Conservation (phyloP, 1,284 basidiomycete species). For the Stygiomarasmius scandens region DNA sequence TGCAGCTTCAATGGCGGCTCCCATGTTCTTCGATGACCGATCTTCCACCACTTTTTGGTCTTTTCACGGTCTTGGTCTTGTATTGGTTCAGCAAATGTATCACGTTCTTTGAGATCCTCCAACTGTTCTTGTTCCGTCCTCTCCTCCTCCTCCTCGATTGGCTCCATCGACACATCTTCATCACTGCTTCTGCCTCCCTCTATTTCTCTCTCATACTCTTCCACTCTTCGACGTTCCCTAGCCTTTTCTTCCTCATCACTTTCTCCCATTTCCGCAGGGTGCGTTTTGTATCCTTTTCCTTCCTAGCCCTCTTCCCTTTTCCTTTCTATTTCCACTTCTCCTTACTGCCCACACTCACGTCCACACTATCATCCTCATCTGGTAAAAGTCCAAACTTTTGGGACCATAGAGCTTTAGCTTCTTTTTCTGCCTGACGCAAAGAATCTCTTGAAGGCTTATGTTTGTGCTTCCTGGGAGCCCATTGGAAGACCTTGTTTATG, state of each 20-base stretch:
- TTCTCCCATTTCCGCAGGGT: constrained; percentile 83
- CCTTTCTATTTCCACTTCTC: constrained; percentile 52
- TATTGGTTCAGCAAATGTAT: constrained; percentile 91
- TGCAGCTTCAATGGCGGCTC: constrained; percentile 82
- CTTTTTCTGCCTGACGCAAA: constrained; percentile 68
- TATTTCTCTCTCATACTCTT: constrained; percentile 21
- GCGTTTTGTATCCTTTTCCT: constrained; percentile 54
- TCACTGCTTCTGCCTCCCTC: too few relatives aligned
- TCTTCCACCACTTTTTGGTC: constrained; percentile 93
- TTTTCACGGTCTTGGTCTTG: constrained; percentile 82
- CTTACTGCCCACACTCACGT: constrained; percentile 44
- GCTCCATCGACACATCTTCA: constrained; percentile 51
- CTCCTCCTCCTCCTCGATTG: constrained; percentile 70
- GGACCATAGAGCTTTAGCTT: constrained; percentile 67
- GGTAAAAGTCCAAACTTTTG: constrained; percentile 81
- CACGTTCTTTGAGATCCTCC: constrained; percentile 84
- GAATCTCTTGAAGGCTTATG: constrained; percentile 47
- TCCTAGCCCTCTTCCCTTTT: constrained; percentile 43
- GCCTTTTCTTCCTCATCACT: constrained; percentile 84
- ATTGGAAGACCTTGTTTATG: constrained; percentile 74
- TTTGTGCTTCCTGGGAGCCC: constrained; percentile 79
- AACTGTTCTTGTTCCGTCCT: constrained; percentile 75
- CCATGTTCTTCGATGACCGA: constrained; percentile 73
- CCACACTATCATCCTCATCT: constrained; percentile 61
- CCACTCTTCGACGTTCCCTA: constrained; percentile 61